Evolutionary conservation across 2,329 filamentous ascomycete genomes (phyloP).

Genomic region (Penicillium italicum): DNA sequence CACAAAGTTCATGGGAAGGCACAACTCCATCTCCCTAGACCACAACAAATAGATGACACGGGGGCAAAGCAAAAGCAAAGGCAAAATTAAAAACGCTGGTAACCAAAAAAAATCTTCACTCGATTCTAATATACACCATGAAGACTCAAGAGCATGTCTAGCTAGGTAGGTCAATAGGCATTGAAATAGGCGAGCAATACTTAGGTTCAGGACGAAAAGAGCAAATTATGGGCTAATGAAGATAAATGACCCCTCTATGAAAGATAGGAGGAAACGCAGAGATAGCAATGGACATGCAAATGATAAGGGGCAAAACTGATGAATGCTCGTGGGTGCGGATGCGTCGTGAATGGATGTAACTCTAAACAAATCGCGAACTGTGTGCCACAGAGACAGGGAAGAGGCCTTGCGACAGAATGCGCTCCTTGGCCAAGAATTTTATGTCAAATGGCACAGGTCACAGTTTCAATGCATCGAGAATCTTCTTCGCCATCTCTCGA

Average conservation of each 20-base stretch:
- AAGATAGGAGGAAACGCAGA: constrained; percentile 8
- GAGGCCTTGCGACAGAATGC: background rate
- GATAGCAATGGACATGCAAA: constrained; percentile 17
- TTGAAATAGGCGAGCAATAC: constrained; percentile 20
- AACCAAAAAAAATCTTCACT: constrained; percentile 11
- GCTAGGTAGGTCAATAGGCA: constrained; percentile 14
- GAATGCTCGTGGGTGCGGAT: constrained; percentile 30
- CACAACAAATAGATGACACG: background rate
- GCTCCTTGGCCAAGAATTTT: background rate
- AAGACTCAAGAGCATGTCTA: constrained; percentile 18
- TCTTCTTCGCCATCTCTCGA: constrained; percentile 96
- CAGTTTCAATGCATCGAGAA: constrained; percentile 78
- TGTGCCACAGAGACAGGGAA: background rate
- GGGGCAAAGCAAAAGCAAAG: background rate
- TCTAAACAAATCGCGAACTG: constrained; percentile 7
- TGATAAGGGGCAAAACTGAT: constrained; percentile 16
- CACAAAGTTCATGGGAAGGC: constrained; percentile 1
- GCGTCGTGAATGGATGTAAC: constrained; percentile 25
- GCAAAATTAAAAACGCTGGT: background rate
- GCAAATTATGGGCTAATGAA: constrained; percentile 18
- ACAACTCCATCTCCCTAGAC: constrained; percentile 8
- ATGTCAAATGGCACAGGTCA: constrained; percentile 41
- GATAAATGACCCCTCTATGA: constrained; percentile 1
- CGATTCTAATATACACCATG: constrained; percentile 31
- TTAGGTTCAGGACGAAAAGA: constrained; percentile 19